These are phyloP conservation scores for Balansia obtecta DNA, from an alignment of 2,329 filamentous ascomycete species.

Conservation along the genomic window DNA sequence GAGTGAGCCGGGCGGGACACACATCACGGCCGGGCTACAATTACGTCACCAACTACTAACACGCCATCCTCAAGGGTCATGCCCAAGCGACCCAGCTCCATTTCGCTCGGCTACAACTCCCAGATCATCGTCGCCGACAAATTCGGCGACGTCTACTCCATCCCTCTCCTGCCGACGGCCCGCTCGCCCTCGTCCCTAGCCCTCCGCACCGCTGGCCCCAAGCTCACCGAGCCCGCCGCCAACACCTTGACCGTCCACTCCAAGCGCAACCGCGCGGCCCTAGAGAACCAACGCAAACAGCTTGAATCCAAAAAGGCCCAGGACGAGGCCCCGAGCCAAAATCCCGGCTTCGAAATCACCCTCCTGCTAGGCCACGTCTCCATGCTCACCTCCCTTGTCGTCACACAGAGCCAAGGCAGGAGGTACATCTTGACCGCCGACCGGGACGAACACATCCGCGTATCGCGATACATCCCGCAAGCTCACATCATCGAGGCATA, in stretches of 20 bases:
- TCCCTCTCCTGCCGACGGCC: constrained; percentile 47
- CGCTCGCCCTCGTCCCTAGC: constrained; percentile 7
- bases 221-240: constrained; percentile 34
- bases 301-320: constrained; percentile 21
- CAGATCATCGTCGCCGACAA: constrained; percentile 83
- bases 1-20: not conserved
- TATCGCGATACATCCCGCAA: constrained; percentile 72
- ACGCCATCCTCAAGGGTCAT: constrained; percentile 44
- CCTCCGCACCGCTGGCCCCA: constrained; percentile 11
- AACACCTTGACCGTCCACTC: constrained; percentile 52
- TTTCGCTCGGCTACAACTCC: constrained; percentile 56
- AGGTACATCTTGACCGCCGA: constrained; percentile 44
- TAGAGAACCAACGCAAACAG: constrained; percentile 44
- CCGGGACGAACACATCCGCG: constrained; percentile 65
- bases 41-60: not conserved
- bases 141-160: constrained; percentile 87
- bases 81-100: constrained; percentile 77
- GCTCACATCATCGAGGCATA: constrained; percentile 79
- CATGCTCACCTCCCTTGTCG: constrained; percentile 68
- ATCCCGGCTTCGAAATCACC: constrained; percentile 55
- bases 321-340: constrained; percentile 17
- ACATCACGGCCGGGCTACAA: not conserved
- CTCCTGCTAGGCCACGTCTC: constrained; percentile 88
- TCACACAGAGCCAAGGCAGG: constrained; percentile 30
- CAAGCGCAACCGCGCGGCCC: constrained; percentile 46